Percentiles rank a stretch among this genome's conserved stretches.
Evolutionary conservation across 306 rosid species (phyloP).

Genomic region (Fragaria nilgerrensis): DNA sequence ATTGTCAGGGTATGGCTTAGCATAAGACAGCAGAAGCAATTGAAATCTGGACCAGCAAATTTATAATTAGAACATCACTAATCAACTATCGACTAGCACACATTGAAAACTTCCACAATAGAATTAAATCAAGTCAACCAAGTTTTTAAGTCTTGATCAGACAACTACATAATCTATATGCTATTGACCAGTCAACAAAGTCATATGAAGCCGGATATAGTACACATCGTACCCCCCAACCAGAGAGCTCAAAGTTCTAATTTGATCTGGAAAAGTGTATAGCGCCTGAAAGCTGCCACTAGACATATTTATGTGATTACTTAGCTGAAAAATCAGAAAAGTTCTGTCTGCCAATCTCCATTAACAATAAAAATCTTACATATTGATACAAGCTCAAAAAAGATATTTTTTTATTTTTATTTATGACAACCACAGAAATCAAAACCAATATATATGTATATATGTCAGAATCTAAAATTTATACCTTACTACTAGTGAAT

Average conservation of each 20-base stretch:
- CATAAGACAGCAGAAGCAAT: not conserved
- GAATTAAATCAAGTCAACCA: not conserved
- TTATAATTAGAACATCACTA: not conserved
- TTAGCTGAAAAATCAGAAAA: not conserved
- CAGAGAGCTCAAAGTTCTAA: not conserved
- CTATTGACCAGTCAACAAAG: not conserved
- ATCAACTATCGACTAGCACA: not conserved
- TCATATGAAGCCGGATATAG: not conserved
- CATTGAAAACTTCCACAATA: not conserved
- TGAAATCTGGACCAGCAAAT: not conserved
- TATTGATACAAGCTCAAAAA: not conserved
- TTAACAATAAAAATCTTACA: not conserved
- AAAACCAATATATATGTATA: no score
- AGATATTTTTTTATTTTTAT: not conserved
- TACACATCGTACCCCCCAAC: not conserved
- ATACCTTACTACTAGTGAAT: constrained; percentile 88
- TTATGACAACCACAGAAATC: not conserved
- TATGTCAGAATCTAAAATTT: not conserved
- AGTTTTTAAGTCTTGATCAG: not conserved
- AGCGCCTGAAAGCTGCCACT: not conserved
- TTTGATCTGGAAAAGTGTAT: not conserved
- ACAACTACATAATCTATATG: not conserved
- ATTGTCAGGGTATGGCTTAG: not conserved
- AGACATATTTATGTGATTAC: not conserved
- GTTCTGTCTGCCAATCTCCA: not conserved